Evolutionary conservation across 2,329 filamentous ascomycete genomes (phyloP).

Genomic region (Cytospora piceae): DNA sequence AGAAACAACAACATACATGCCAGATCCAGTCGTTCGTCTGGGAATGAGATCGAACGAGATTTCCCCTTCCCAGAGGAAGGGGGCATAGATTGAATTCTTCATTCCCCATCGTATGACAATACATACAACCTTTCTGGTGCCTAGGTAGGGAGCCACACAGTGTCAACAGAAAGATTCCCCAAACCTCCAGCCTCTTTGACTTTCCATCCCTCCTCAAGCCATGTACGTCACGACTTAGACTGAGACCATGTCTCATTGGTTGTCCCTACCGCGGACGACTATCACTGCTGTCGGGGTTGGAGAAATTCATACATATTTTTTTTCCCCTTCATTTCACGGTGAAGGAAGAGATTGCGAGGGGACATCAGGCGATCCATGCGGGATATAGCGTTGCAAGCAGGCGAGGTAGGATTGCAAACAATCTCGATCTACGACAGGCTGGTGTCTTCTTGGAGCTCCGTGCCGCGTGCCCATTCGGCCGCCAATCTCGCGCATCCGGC

Average conservation of each 20-base stretch:
- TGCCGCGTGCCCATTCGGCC: conserved; percentile 5
- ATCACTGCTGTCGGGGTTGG: conserved; percentile 14
- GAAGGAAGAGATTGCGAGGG: conserved; percentile 10
- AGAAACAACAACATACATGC: conserved; percentile 18
- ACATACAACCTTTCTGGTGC: not conserved
- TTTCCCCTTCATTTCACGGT: conserved; percentile 8
- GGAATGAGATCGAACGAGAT: conserved; percentile 17
- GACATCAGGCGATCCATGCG: conserved; percentile 22
- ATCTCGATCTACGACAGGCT: conserved; percentile 18
- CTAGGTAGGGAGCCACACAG: conserved; percentile 15
- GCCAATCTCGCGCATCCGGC: not conserved
- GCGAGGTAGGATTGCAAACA: conserved; percentile 14
- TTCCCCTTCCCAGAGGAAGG: conserved; percentile 13
- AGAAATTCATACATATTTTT: conserved; percentile 1
- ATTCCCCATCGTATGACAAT: conserved; percentile 1
- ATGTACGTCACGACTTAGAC: conserved; percentile 29
- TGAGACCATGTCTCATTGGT: conserved; percentile 23
- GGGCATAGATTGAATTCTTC: not conserved
- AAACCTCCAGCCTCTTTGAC: conserved; percentile 14
- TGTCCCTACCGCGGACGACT: conserved; percentile 14
- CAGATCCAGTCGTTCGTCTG: conserved; percentile 27
- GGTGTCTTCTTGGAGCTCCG: conserved; percentile 13
- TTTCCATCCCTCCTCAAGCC: conserved; percentile 23
- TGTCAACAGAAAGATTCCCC: conserved; percentile 1
- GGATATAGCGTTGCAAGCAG: conserved; percentile 12